Evolutionary conservation across 2,329 filamentous ascomycete genomes (phyloP).

Genomic region (Neophaeococcomyces mojaviensis): DNA sequence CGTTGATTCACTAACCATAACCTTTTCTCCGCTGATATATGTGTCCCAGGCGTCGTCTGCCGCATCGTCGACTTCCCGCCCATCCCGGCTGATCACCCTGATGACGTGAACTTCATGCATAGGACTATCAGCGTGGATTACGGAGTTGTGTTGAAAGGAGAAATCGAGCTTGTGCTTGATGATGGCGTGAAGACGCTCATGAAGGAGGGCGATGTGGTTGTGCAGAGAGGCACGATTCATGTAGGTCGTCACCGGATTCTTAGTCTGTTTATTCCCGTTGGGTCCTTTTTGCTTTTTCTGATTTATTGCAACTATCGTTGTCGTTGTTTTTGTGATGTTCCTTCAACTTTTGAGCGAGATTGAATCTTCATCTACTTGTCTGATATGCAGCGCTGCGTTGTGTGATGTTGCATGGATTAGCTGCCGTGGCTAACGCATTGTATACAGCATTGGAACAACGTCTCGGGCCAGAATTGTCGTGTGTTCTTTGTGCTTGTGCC

Average conservation of each 20-base stretch:
- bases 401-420: neutral
- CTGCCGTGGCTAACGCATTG: constrained; percentile 3
- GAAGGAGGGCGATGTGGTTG: constrained; percentile 25
- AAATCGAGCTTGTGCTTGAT: constrained; percentile 26
- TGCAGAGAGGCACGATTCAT: constrained; percentile 24
- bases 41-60: constrained; percentile 21
- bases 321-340: neutral
- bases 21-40: too few relatives aligned
- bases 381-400: neutral
- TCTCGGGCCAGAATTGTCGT: constrained; percentile 15
- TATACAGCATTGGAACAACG: too few relatives aligned
- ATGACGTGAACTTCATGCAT: constrained; percentile 20
- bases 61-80: constrained; percentile 26
- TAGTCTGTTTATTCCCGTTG: too few relatives aligned
- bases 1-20: too few relatives aligned
- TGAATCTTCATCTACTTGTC: neutral
- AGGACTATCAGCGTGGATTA: constrained; percentile 26
- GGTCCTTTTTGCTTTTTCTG: too few relatives aligned
- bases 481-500: constrained; percentile 22
- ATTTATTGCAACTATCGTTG: too few relatives aligned
- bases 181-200: constrained; percentile 24
- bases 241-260: constrained; percentile 10
- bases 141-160: constrained; percentile 26
- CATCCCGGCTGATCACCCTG: constrained; percentile 7
- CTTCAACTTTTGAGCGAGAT: neutral